Base-by-base conservation (phyloP, 2,329 filamentous ascomycete species). In the Xylariaceae sp. region DNA sequence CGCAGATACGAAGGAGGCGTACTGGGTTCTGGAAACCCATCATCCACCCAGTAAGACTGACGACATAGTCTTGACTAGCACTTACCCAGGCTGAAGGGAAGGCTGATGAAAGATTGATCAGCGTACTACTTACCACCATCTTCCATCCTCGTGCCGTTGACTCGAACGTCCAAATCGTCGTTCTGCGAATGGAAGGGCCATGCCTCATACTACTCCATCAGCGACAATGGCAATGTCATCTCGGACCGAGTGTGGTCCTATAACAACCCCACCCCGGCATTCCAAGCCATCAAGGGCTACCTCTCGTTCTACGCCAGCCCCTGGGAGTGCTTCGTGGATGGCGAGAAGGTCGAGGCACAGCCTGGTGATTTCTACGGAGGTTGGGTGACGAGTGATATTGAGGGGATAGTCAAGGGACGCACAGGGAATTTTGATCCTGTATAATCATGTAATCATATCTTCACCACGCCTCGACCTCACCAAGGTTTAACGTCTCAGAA, bases 351-450 rank as follows among this genome's bases (percentile, higher is more conserved):
- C 14, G 64, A 71, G 55, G 63, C 74, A 27, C 75, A 80, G 60
- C 74, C 73, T 12, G 74, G 74, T 6, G 76, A 81, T 49, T 81
- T 79, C 47, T 81, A 80, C 57, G 77, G 78, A 16, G 77, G 77
- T 2, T 82, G 78, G 76, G 72, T 76, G 44, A 26, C 29, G 29
- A 37, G 27, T 44, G 76, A 81, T 41, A 68, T 81, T 44, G 70
- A 73, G 48, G 72, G 74, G 19, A 66, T 69, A 32, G 61, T 69
- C 41, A 69, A 70, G 56, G 66, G 64, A 9, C 54, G 54, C 31
- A 57, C 59, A 38, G 67, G 66, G 4, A 67, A 66, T 30, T 55
- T 9, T 28, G 26, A 28, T 13, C 26, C 26, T 8, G 7, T 28
- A n/a, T 28, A 28, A n/a, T n/a, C n/a, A n/a, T n/a, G n/a, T n/a